Conservation (phyloP, 441 rosid genomes). For the Pelargonium cotyledonis region DNA sequence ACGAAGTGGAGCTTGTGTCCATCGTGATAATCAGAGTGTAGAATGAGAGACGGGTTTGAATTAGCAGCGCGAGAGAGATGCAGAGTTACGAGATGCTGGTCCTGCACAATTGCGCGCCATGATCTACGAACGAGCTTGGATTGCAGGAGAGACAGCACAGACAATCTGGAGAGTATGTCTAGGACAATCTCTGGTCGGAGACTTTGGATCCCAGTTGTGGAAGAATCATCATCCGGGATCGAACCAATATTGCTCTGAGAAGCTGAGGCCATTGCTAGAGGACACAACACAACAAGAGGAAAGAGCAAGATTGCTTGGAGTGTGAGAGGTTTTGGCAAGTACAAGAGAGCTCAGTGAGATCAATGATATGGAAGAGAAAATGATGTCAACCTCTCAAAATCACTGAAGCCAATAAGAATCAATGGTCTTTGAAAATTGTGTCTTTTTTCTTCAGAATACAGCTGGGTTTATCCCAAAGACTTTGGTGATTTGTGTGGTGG, state of each 20-base stretch:
- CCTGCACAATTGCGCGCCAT: conserved; percentile 2
- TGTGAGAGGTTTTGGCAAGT: too few relatives aligned
- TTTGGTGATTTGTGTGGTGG: too few relatives aligned
- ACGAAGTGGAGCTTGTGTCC: conserved; percentile 16
- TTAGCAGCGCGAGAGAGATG: neutral
- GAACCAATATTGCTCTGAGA: neutral
- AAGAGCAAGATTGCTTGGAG: too few relatives aligned
- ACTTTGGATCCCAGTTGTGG: neutral
- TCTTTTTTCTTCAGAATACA: too few relatives aligned
- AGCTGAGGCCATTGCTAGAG: neutral
- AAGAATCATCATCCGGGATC: too few relatives aligned
- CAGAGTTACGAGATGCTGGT: neutral
- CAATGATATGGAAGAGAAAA: too few relatives aligned
- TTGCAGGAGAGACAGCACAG: conserved; percentile 9
- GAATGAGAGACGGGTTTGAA: conserved; percentile 8
- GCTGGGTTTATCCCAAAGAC: too few relatives aligned
- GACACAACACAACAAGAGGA: too few relatives aligned
- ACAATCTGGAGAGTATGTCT: conserved; percentile 9
- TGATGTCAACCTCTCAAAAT: too few relatives aligned
- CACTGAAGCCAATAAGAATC: too few relatives aligned
- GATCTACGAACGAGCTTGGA: conserved; percentile 9
- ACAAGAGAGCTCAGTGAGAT: too few relatives aligned
- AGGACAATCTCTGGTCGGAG: conserved; percentile 4
- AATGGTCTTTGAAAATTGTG: too few relatives aligned
- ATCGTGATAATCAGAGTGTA: conserved; percentile 7